Evolutionary conservation across 1,284 basidiomycete species (phyloP).

Genomic region (Puccinia triticina): DNA sequence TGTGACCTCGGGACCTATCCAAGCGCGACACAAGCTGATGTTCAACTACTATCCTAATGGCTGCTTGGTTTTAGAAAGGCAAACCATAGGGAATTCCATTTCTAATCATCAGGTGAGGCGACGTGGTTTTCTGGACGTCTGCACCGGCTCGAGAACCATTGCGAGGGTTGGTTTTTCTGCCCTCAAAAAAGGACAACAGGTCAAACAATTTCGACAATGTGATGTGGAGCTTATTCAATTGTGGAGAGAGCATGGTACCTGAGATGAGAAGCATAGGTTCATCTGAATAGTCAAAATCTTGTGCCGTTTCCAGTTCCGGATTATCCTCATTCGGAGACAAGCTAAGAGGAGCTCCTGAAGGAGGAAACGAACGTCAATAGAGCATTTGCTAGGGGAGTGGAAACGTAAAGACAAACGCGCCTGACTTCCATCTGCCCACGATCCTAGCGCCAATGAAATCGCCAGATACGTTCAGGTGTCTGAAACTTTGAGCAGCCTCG

Average conservation of each 20-base stretch:
- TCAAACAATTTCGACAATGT: background rate
- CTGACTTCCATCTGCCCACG: constrained; percentile 39
- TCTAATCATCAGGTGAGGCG: constrained; percentile 30
- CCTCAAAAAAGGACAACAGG: background rate
- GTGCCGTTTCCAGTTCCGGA: background rate
- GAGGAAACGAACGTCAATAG: background rate
- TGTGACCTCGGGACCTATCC: constrained; percentile 25
- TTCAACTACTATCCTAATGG: too few relatives aligned
- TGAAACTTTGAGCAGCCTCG: background rate
- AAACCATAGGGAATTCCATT: constrained; percentile 26
- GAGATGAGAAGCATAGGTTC: constrained; percentile 33
- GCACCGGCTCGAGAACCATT: background rate
- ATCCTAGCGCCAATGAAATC: constrained; percentile 34
- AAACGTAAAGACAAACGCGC: background rate
- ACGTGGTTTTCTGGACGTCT: background rate
- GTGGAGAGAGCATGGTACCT: background rate
- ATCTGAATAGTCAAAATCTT: constrained; percentile 36
- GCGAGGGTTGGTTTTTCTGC: constrained; percentile 34
- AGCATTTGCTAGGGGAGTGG: background rate
- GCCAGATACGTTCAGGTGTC: background rate
- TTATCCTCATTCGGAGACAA: constrained; percentile 14
- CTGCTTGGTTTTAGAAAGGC: too few relatives aligned
- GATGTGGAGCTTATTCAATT: background rate
- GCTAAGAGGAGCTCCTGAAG: constrained; percentile 17
- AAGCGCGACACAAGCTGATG: background rate